Evolutionary conservation across 1,284 basidiomycete species (phyloP).

Genomic region (Limonomyces culmigenus): DNA sequence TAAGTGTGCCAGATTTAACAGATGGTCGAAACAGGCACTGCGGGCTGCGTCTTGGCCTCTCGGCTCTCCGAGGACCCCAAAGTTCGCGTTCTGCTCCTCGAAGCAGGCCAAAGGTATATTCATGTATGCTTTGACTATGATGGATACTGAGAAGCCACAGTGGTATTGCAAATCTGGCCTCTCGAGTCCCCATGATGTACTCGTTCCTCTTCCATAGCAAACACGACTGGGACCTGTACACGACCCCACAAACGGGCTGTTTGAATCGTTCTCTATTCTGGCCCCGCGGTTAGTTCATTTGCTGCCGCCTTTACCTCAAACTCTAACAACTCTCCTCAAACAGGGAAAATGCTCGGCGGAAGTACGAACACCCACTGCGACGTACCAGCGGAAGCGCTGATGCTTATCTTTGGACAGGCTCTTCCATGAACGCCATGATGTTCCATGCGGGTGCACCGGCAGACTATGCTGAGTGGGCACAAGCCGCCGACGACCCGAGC

Average conservation of each 20-base stretch:
- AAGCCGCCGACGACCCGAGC: conserved; percentile 30
- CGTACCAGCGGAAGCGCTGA: no score
- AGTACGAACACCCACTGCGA: no score
- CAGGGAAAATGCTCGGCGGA: conserved; percentile 52
- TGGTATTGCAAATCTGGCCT: conserved; percentile 4
- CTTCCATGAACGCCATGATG: conserved; percentile 53
- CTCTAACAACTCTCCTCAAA: no score
- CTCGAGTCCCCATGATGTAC: conserved; percentile 12
- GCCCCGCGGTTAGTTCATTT: conserved; percentile 33
- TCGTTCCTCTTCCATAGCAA: conserved; percentile 19
- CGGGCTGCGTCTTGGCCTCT: conserved; percentile 51
- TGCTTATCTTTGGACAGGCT: conserved; percentile 33
- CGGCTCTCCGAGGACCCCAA: conserved; percentile 42
- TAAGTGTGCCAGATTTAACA: neutral
- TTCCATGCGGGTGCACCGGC: conserved; percentile 50
- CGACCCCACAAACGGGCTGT: conserved; percentile 35
- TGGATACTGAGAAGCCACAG: neutral
- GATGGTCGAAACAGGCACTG: conserved; percentile 27
- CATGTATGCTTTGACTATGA: neutral
- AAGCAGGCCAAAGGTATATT: conserved; percentile 44
- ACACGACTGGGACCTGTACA: conserved; percentile 34
- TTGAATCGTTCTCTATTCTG: conserved; percentile 27
- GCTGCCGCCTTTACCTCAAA: neutral
- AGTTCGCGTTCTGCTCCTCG: conserved; percentile 40
- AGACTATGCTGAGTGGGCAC: conserved; percentile 54